Conservation (phyloP, 352 stramenopile genomes). For the Globisporangium carolinianum region DNA sequence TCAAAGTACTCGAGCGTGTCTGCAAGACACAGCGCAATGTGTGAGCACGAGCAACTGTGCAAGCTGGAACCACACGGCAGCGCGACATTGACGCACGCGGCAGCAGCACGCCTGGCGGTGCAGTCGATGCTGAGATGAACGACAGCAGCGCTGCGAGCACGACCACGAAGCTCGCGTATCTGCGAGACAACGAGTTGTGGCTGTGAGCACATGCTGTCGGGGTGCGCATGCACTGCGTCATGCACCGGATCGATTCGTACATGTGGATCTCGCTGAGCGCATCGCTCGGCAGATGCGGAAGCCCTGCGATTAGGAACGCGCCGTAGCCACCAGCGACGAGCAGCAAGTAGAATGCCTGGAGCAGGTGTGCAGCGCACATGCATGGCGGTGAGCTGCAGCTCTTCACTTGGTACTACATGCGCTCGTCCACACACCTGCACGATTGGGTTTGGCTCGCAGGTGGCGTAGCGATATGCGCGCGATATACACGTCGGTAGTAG, state of each 20-base stretch:
- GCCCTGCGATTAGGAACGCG: conserved; percentile 37
- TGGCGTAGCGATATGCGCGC: conserved; percentile 9
- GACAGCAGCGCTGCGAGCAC: conserved; percentile 38
- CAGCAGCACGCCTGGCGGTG: conserved; percentile 32
- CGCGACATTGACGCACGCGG: conserved; percentile 20
- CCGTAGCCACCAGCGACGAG: conserved; percentile 51
- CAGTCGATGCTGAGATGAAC: conserved; percentile 42
- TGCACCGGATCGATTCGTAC: conserved; percentile 8
- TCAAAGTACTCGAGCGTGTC: conserved; percentile 43
- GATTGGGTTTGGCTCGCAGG: conserved; percentile 23
- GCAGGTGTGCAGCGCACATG: background rate
- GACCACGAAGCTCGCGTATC: conserved; percentile 25
- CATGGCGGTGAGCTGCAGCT: background rate
- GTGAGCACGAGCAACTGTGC: background rate
- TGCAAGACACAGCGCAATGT: conserved; percentile 5
- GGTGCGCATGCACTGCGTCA: no score
- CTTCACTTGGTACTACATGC: background rate
- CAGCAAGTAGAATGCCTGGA: conserved; percentile 56
- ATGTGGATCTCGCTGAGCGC: conserved; percentile 34
- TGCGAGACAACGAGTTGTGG: conserved; percentile 1
- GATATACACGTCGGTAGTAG: background rate
- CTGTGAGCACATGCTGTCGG: no score
- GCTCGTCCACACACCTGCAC: conserved; percentile 17
- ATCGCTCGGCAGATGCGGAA: conserved; percentile 36
- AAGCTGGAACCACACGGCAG: no score